phyloP scores from a whole-genome alignment of 352 stramenopile species.

The Pythium pyrilobum region DNA sequence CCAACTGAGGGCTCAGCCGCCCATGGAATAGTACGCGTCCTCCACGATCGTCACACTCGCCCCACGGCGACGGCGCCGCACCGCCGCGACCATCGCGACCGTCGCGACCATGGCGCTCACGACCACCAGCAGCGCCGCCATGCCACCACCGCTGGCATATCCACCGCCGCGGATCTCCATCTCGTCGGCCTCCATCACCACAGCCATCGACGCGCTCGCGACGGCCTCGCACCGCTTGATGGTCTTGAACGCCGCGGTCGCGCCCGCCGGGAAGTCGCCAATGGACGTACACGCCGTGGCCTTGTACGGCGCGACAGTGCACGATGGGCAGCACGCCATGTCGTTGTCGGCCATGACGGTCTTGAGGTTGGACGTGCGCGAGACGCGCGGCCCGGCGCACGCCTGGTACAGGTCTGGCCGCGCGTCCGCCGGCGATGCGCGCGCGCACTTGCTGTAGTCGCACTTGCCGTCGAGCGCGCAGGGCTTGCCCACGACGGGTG shows the following conservation, averaged over 20 bases:
- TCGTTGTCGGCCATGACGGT: slow-evolving; percentile 21
- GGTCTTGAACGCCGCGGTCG: slow-evolving; percentile 18
- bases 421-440: not conserved
- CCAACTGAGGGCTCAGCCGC: too few relatives aligned
- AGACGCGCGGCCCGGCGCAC: slow-evolving; percentile 6
- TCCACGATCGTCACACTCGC: slow-evolving; percentile 13
- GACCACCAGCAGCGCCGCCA: not conserved
- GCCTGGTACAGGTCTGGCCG: slow-evolving; percentile 5
- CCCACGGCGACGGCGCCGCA: slow-evolving; percentile 22
- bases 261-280: slow-evolving; percentile 27
- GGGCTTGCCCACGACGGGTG: slow-evolving; percentile 38
- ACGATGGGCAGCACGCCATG: slow-evolving; percentile 44
- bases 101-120: slow-evolving; percentile 5
- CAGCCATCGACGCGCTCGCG: not conserved
- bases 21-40: slow-evolving; percentile 64
- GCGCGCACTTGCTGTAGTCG: slow-evolving; percentile 12
- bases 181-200: slow-evolving; percentile 15
- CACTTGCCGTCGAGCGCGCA: slow-evolving; percentile 23
- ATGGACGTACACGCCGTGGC: slow-evolving; percentile 32
- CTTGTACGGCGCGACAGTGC: slow-evolving; percentile 17
- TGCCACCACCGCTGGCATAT: too few relatives aligned
- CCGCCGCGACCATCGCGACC: slow-evolving; percentile 38
- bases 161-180: slow-evolving; percentile 1
- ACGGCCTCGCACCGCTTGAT: slow-evolving; percentile 51
- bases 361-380: slow-evolving; percentile 13